These are phyloP conservation scores for Bruguiera hainesii DNA, from an alignment of 441 rosid species.

Conservation along the genomic window DNA sequence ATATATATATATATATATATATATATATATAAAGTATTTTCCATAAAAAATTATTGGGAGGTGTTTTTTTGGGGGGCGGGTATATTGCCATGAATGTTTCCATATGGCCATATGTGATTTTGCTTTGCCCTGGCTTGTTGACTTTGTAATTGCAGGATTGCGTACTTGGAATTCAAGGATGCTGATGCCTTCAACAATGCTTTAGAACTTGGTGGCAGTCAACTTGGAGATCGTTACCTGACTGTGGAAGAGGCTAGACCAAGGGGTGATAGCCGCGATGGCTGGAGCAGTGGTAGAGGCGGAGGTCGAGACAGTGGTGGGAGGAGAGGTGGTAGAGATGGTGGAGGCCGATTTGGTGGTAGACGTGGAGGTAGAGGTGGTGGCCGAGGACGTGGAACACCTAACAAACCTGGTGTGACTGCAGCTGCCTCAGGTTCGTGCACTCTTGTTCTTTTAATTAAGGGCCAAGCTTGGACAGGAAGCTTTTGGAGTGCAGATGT, in stretches of 20 bases:
- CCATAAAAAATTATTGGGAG: not conserved
- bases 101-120: not conserved
- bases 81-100: not conserved
- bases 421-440: conserved; percentile 42
- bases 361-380: conserved; percentile 30
- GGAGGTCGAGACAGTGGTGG: conserved; percentile 26
- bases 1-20: no score
- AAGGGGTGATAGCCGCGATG: conserved; percentile 30
- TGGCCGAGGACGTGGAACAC: conserved; percentile 37
- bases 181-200: conserved; percentile 48
- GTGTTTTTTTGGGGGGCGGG: not conserved
- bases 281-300: conserved; percentile 30
- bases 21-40: no score
- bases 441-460: not conserved
- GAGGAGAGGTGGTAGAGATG: conserved; percentile 15
- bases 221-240: conserved; percentile 44
- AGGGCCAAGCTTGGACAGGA: not conserved
- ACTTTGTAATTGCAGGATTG: conserved; percentile 42
- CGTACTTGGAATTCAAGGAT: conserved; percentile 57
- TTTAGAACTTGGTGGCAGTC: conserved; percentile 51
- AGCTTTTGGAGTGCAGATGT: no score
- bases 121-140: not conserved
- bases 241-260: conserved; percentile 76
- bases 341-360: conserved; percentile 47
- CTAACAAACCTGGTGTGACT: conserved; percentile 39